These are phyloP conservation scores for Yarrowia sp. DNA, from an alignment of 805 yeast species.

Conservation along the genomic window DNA sequence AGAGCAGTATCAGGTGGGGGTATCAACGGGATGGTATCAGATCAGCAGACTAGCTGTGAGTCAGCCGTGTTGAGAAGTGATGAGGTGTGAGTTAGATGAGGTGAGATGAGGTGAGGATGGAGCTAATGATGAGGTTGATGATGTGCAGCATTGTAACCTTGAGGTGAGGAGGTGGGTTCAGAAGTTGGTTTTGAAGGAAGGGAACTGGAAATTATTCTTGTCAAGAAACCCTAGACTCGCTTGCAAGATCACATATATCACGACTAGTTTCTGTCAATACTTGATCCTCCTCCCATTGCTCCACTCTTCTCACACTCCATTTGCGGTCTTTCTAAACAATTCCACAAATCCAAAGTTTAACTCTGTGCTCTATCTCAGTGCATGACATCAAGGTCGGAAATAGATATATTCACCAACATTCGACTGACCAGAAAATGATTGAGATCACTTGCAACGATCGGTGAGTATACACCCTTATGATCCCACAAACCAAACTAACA, in stretches of 20 bases:
- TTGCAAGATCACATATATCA: too few species aligned
- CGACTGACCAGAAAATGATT: conserved; percentile 59
- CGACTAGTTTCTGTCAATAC: too few species aligned
- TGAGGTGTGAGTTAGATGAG: background rate
- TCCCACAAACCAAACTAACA: conserved; percentile 36
- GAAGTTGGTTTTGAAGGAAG: too few species aligned
- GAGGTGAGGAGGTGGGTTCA: too few species aligned
- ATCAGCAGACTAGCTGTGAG: background rate
- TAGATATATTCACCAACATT: background rate
- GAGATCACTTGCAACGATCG: conserved; percentile 77
- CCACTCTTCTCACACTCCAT: background rate
- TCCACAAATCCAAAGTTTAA: background rate
- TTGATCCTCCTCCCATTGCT: too few species aligned
- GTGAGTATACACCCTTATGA: conserved; percentile 47
- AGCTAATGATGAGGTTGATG: background rate
- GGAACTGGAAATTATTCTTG: too few species aligned
- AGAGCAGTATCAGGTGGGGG: background rate
- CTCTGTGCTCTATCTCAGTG: background rate
- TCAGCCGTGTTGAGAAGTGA: background rate
- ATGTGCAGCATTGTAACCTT: too few species aligned
- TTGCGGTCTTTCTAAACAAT: background rate
- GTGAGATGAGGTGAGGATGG: background rate
- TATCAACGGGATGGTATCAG: background rate
- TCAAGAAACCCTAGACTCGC: too few species aligned
- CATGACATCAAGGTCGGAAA: background rate